phyloP scores from a whole-genome alignment of 2,329 filamentous ascomycete genomes.

The Proliferodiscus dingleyae region DNA sequence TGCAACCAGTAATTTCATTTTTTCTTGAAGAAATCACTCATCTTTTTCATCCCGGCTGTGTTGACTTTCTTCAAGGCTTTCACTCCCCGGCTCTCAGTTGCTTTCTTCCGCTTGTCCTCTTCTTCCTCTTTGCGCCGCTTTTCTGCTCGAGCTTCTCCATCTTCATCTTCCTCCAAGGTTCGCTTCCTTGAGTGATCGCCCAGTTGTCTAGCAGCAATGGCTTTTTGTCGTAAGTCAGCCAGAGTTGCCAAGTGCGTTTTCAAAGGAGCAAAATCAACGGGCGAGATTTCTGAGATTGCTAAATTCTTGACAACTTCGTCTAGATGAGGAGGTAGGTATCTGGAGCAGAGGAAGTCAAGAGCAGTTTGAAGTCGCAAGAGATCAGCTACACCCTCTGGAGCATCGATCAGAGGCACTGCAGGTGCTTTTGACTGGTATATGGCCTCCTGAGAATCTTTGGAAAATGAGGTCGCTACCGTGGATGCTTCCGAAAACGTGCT shows the following conservation, averaged over 20 bases:
- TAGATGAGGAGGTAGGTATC: conserved; percentile 40
- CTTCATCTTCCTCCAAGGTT: conserved; percentile 59
- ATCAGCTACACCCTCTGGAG: conserved; percentile 35
- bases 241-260: conserved; percentile 65
- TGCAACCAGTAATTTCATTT: conserved; percentile 25
- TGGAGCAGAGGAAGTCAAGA: conserved; percentile 44
- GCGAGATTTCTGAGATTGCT: conserved; percentile 32
- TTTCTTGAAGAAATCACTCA: conserved; percentile 91
- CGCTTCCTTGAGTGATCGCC: conserved; percentile 70
- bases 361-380: conserved; percentile 45
- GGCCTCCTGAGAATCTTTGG: conserved; percentile 19
- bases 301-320: conserved; percentile 34
- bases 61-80: conserved; percentile 85
- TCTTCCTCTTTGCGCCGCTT: conserved; percentile 86
- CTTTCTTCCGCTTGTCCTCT: conserved; percentile 81
- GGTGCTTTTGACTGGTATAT: conserved; percentile 18
- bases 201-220: conserved; percentile 60
- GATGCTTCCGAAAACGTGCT: conserved; percentile 36
- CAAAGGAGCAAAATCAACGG: conserved; percentile 64
- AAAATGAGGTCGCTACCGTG: conserved; percentile 34
- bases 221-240: conserved; percentile 64
- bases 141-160: conserved; percentile 57
- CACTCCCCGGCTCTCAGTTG: conserved; percentile 67
- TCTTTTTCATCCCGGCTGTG: conserved; percentile 90
- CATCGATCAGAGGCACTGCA: conserved; percentile 16